Evolutionary conservation across 257 asterid genomes (phyloP), one percentile per base, ranked within the genome.

Genomic region (Gynochthodes officinalis): DNA sequence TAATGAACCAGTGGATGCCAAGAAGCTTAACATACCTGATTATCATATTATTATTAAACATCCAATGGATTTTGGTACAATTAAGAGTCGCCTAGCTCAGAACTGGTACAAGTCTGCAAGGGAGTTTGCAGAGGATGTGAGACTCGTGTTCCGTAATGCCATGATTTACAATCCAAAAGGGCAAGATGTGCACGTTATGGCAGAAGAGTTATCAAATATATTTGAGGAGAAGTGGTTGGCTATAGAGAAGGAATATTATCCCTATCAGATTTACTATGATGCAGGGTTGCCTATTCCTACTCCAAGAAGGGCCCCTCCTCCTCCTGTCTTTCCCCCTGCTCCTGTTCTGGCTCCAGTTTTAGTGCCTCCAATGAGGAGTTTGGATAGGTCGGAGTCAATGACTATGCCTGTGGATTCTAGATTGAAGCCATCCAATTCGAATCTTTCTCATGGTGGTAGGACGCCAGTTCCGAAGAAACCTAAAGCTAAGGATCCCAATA

Each of bases 51-150:
- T 93, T 70, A 90, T 93, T 53, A 90, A 83, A 80, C 84, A 84
- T 57, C 98, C 98, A 4, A 93, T 93, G 98, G 98, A 93, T 86
- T 84, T 93, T 78, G 97, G 97, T 57, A 89, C 98, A 44, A 85
- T 93, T 58, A 93, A 88, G 85, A 77, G 76, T 48, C 84, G 89
- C 75, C 72, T 93, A 58, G 77, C 94, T 4, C 85, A 90, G 75
- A 85, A 89, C 57, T 77, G 71, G 85, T 93, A 93, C 88, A 88
- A 85, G 75, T 83, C 91, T 54, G 91, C 96, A 0, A 79, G 79
- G 82, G 96, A 90, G 64, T 93, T 90, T 66, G 90, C 96, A 0
- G 98, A 93, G 76, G 98, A 93, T 77, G 94, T 90, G 72, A 84
- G 98, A 69, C 97, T 93, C 44, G 96, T 89, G 30, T 93, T 93